Base-by-base conservation (phyloP, 495 filamentous ascomycete species). In the Aspergillus heteromorphus region DNA sequence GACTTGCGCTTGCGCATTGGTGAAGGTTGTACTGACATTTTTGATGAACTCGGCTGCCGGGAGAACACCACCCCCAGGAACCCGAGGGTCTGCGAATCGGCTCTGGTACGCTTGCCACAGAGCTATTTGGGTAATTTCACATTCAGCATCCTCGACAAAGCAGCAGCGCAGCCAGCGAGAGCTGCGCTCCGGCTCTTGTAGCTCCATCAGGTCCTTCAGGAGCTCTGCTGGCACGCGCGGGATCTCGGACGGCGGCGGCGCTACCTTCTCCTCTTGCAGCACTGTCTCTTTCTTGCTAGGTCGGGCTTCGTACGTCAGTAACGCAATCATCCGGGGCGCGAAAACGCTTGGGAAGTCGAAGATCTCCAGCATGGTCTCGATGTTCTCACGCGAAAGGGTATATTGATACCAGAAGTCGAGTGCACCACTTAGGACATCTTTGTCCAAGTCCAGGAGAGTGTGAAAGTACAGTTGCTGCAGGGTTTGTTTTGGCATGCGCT, bases 351-450 rank as follows among this genome's bases (percentile, higher is more conserved):
- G 80, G 48, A 89, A 72, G 38, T 87, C 89, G 68, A 59, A 77
- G 57, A 69, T 60, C 47, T 82, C 74, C 30, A 87, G 74, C 49
- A 90, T 64, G 30, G 72, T 83, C 54, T 89, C 87, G 29, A 97
- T 84, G 64, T 97, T 99, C n/a, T 87, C 80, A 17, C 84, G 81
- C 6, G 87, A 83, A 1, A 91, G 87, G 0, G 92, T 96, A 65
- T 89, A 99, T 65, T 96, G 91, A 62, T 97, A 97, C 56, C 96
- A 82, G 65, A 99, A 95, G 68, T 97, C 95, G 19, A 97, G 78
- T 52, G 87, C 89, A 25, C 89, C 88, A 48, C 85, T 85, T 56
- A 91, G 75, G 6, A 99, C 77, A 53, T 97, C 95, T 55, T 95
- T 89, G 62, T 99, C 95, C 47, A 69, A 56, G 52, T 96, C 89